Evolutionary conservation across 192 early-diverging fungal genomes (phyloP).

Genomic region (Mortierella hygrophila): DNA sequence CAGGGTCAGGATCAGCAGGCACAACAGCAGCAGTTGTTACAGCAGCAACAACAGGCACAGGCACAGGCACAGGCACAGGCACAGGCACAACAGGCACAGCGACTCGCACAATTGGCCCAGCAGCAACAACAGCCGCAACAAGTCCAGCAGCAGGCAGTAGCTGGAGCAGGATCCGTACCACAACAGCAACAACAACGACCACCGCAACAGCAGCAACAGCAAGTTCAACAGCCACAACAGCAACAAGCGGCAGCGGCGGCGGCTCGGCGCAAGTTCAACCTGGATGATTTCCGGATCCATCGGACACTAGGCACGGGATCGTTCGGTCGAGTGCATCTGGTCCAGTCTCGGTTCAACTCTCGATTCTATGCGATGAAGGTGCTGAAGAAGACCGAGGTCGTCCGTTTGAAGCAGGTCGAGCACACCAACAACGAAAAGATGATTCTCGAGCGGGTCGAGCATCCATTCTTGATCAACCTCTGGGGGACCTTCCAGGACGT

Average conservation of each 20-base stretch:
- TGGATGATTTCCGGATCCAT: slow-evolving; percentile 86
- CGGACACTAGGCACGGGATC: slow-evolving; percentile 96
- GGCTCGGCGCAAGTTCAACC: slow-evolving; percentile 65
- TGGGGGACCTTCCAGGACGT: slow-evolving; percentile 96
- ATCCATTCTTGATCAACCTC: slow-evolving; percentile 94
- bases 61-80: not conserved
- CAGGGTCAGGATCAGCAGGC: slow-evolving; percentile 6
- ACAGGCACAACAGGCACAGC: slow-evolving; percentile 9
- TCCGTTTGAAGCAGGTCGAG: slow-evolving; percentile 96
- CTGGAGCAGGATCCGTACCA: slow-evolving; percentile 5
- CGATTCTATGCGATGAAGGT: slow-evolving; percentile 98
- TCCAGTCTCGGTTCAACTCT: slow-evolving; percentile 80
- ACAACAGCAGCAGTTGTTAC: slow-evolving; percentile 10
- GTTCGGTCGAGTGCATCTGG: slow-evolving; percentile 96
- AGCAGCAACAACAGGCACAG: slow-evolving; percentile 18
- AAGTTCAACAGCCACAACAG: slow-evolving; percentile 2
- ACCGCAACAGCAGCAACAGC: slow-evolving; percentile 39
- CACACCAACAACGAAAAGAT: slow-evolving; percentile 98
- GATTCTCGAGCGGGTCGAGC: slow-evolving; percentile 88
- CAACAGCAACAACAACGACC: slow-evolving; percentile 11
- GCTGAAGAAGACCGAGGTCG: slow-evolving; percentile 92
- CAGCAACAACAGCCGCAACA: slow-evolving; percentile 29
- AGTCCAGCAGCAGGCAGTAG: slow-evolving; percentile 10
- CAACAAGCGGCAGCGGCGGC: slow-evolving; percentile 21
- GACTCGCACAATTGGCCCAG: not conserved